Base-by-base conservation (phyloP, 192 early-diverging fungal species). In the Phycomyces nitens region DNA sequence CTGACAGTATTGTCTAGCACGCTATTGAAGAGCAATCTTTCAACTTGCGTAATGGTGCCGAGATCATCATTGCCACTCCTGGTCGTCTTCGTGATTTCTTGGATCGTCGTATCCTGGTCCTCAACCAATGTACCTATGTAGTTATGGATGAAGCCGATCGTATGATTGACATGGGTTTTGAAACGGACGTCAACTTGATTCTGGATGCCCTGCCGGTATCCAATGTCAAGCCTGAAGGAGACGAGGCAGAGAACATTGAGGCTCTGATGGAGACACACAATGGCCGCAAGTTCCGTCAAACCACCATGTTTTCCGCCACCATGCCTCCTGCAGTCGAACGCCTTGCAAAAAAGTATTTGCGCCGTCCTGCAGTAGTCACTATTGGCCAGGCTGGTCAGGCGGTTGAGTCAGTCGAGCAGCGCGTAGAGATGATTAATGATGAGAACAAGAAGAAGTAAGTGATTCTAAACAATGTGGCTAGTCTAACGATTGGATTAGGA, bases 71-170 rank as follows among this genome's bases (percentile, higher is more conserved):
- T 80, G 97, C 96, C 2, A 99, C 97, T 9, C 97, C 97, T 5
- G 97, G 97, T 73, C 87, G 97, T 66, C 79, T 99, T 51, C 88
- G 87, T 65, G 97, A 99, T 77, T 91, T 86, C 68, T 72, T 99
- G 23, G 95, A 98, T 47, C 82, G 89, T 40, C 84, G 93, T 20
- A 92, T 97, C 62, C 62, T 98, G 56, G 92, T 95, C 1, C 79
- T 99, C 38, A 86, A 86, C 76, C 96, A 96, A 75, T 98, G 96
- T 77, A 86, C 91, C 1, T 98, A 96, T 73, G 93, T 99, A 18
- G 97, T 99, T 18, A 95, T 99, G 96, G 97, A 99, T 72, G 97
- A 99, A 80, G 96, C 94, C 53, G 95, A 98, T 74, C 89, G 94
- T 62, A 93, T 93, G 91, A 89, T 93, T 58, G 91, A 94, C 71